Percentiles rank a stretch among this genome's conserved stretches.
phyloP scores from a whole-genome alignment of 2,329 filamentous ascomycete species.

The Monosporascus sp. region DNA sequence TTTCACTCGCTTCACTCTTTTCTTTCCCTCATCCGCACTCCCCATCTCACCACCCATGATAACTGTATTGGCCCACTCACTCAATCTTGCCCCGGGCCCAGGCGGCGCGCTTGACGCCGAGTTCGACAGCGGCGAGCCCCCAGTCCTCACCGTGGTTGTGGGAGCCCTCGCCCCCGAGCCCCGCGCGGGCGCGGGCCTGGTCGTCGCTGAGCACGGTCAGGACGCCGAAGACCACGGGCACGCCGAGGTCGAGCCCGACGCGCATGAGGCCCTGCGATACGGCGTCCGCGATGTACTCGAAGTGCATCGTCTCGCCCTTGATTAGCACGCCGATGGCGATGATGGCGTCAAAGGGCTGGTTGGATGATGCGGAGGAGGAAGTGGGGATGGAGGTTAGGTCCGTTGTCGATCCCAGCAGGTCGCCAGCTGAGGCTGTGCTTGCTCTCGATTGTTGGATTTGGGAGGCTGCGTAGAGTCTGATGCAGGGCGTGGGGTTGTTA shows the following conservation, averaged over 20 bases:
- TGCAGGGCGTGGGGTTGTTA: background rate
- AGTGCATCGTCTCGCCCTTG: constrained; percentile 99
- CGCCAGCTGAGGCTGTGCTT: constrained; percentile 63
- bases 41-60: constrained; percentile 4
- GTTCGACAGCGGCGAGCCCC: constrained; percentile 89
- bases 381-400: constrained; percentile 55
- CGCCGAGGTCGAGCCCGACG: constrained; percentile 80
- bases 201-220: constrained; percentile 85
- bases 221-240: constrained; percentile 88
- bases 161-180: constrained; percentile 55
- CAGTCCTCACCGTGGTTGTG: constrained; percentile 98
- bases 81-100: constrained; percentile 71
- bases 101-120: constrained; percentile 79
- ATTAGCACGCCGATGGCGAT: constrained; percentile 95
- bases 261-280: constrained; percentile 92
- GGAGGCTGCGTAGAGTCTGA: constrained; percentile 76
- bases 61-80: constrained; percentile 14
- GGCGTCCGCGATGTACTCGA: constrained; percentile 94
- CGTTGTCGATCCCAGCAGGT: constrained; percentile 67
- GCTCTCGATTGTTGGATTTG: constrained; percentile 73
- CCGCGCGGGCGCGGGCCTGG: constrained; percentile 81
- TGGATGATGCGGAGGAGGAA: constrained; percentile 31
- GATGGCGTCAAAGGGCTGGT: constrained; percentile 79
- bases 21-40: constrained; percentile 3
- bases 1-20: background rate